These are phyloP conservation scores for Rhizopus arrhizus DNA, from an alignment of 371 early-diverging fungal genomes.

Conservation along the genomic window DNA sequence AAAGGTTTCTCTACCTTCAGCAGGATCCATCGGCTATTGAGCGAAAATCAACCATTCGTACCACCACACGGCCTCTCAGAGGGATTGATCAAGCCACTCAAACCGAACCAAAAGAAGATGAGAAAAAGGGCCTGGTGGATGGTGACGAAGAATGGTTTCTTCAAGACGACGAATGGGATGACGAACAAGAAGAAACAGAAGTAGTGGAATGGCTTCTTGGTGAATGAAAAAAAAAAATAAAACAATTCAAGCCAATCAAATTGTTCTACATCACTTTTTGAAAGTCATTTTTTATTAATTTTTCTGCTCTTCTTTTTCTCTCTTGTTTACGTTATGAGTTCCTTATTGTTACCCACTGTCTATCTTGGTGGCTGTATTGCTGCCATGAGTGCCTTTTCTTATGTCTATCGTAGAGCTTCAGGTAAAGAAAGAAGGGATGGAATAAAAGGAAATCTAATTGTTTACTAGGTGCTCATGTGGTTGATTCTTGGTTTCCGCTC, in stretches of 20 bases:
- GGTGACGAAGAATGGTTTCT: conserved; percentile 55
- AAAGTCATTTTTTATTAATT: not conserved
- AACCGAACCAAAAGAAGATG: conserved; percentile 22
- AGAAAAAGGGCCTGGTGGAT: conserved; percentile 40
- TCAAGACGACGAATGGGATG: conserved; percentile 47
- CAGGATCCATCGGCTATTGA: conserved; percentile 44
- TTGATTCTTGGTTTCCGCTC: conserved; percentile 75
- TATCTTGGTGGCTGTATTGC: conserved; percentile 67
- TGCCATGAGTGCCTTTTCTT: conserved; percentile 65
- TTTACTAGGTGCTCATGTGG: conserved; percentile 36
- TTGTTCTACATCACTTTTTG: conserved; percentile 26
- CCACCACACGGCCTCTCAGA: conserved; percentile 1
- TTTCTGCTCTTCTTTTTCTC: not conserved
- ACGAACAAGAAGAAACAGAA: conserved; percentile 37
- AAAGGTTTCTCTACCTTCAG: conserved; percentile 46
- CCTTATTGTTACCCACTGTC: conserved; percentile 55
- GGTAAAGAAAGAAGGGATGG: conserved; percentile 25
- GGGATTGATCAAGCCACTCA: conserved; percentile 32
- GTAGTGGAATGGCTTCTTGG: conserved; percentile 52
- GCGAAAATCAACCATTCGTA: conserved; percentile 20
- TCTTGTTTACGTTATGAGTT: conserved; percentile 30
- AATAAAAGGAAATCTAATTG: not conserved
- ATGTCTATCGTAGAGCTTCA: conserved; percentile 52
- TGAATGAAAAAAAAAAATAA: conserved; percentile 17
- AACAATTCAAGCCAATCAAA: conserved; percentile 26